Base-by-base conservation (phyloP, 1,284 basidiomycete genomes). In the Inonotus hispidus region DNA sequence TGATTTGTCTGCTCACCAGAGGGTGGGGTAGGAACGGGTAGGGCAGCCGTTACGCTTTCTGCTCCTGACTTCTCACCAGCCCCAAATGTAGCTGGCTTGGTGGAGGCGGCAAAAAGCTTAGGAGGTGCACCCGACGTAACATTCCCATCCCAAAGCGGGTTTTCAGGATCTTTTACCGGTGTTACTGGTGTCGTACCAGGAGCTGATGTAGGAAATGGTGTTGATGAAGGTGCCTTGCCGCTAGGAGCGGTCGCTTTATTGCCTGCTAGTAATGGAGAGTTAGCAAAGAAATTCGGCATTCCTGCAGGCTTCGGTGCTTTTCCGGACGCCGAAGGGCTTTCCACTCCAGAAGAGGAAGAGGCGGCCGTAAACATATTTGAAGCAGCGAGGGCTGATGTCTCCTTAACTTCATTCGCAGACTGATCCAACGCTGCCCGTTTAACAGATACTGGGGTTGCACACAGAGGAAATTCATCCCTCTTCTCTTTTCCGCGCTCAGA, bases 211-310 rank as follows among this genome's bases (percentile, higher is more conserved):
- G 16, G 7, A 25, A 46, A 16, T 13, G 5, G 25, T 56, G 16
- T 23, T 59, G 57, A 21, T 8, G 35, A 13, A n/a, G 45, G 7
- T 6, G 45, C 14, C 11, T 38, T 35, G n/a, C 46, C 25, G n/a
- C 53, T n/a, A 4, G 50, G 35, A 29, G 29, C 8, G 23, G 55
- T n/a, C 16, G 59, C 16, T 43, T 57, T 58, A n/a, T 47, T 54
- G 10, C 32, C 54, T 32, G 45, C 25, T 21, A 61, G 43, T 16
- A 58, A 46, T 10, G 55, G 35, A 23, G 63, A 64, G 23, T 57
- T 58, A 16, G 59, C 63, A 37, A 64, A 60, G 50, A 64, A 64
- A 32, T 61, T 61, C 32, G 59, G 63, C 8, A 64, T 54, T 25
- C 43, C 41, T 25, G 50, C 21, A 8, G 61, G 37, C 5, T 37